phyloP scores from a whole-genome alignment of 2,329 filamentous ascomycete species.

The Cordyceps farinosa region DNA sequence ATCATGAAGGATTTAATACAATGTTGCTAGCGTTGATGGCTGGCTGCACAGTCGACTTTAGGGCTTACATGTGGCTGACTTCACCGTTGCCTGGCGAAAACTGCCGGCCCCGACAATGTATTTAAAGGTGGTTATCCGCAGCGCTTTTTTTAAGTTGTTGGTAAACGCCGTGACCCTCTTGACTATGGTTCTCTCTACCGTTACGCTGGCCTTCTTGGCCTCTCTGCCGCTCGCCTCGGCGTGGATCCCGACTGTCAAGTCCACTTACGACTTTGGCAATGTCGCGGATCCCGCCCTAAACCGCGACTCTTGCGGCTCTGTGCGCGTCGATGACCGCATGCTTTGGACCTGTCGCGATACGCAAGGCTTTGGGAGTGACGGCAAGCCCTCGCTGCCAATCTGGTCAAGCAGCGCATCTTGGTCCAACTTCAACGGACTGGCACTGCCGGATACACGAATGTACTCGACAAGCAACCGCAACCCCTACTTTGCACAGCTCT shows the following conservation, averaged over 20 bases:
- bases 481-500: conserved; percentile 12
- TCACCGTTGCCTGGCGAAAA: not conserved
- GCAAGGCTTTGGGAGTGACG: not conserved
- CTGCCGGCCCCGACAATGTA: not conserved
- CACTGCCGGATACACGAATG: conserved; percentile 11
- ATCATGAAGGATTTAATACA: not conserved
- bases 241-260: conserved; percentile 17
- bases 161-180: not conserved
- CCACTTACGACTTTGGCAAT: conserved; percentile 6
- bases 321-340: conserved; percentile 13
- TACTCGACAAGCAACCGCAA: conserved; percentile 14
- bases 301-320: conserved; percentile 14
- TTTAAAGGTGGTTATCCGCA: not conserved
- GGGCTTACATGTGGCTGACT: not conserved
- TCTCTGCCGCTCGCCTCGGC: not conserved
- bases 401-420: conserved; percentile 14
- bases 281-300: conserved; percentile 12
- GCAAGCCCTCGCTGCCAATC: conserved; percentile 9
- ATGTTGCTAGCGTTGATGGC: not conserved
- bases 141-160: too few species aligned
- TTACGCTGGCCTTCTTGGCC: not conserved
- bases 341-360: conserved; percentile 17
- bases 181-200: not conserved
- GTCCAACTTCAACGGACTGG: conserved; percentile 14
- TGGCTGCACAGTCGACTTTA: not conserved